Conservation (phyloP, 192 early-diverging fungal species). For the Rhizophagus clarus region DNA sequence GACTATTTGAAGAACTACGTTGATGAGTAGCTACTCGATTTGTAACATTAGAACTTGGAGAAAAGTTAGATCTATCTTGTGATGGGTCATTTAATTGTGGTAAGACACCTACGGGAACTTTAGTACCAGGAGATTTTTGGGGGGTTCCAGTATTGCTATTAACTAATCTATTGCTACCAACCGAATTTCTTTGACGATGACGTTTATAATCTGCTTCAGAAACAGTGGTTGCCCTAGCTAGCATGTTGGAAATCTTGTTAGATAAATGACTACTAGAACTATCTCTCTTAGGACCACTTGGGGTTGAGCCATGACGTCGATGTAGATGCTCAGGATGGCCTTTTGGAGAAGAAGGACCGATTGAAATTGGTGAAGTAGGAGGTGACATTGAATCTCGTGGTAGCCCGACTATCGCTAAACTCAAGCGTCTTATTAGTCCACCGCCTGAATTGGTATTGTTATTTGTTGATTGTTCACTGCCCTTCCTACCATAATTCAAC, state of each 20-base stretch:
- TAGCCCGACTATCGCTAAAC: constrained; percentile 27
- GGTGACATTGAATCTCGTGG: constrained; percentile 18
- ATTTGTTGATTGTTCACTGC: constrained; percentile 8
- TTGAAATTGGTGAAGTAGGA: neutral
- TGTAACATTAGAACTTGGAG: neutral
- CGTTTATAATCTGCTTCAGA: constrained; percentile 28
- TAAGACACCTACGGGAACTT: constrained; percentile 24
- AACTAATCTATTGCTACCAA: neutral
- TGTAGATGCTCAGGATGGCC: constrained; percentile 8
- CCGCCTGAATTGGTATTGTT: neutral
- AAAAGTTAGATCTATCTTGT: neutral
- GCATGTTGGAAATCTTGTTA: constrained; percentile 8
- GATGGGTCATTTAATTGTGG: constrained; percentile 25
- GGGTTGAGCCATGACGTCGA: constrained; percentile 26
- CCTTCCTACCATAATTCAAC: constrained; percentile 28
- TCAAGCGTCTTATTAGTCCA: constrained; percentile 32
- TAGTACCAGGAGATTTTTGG: neutral
- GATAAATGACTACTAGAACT: constrained; percentile 5
- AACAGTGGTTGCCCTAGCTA: constrained; percentile 25
- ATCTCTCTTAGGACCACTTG: constrained; percentile 29
- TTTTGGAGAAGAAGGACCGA: neutral
- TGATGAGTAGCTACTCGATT: constrained; percentile 18
- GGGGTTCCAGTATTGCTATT: neutral
- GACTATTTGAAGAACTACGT: constrained; percentile 18
- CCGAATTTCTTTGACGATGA: constrained; percentile 15